phyloP scores from a whole-genome alignment of 2,329 filamentous ascomycete species.

The Calonectria honghensis region DNA sequence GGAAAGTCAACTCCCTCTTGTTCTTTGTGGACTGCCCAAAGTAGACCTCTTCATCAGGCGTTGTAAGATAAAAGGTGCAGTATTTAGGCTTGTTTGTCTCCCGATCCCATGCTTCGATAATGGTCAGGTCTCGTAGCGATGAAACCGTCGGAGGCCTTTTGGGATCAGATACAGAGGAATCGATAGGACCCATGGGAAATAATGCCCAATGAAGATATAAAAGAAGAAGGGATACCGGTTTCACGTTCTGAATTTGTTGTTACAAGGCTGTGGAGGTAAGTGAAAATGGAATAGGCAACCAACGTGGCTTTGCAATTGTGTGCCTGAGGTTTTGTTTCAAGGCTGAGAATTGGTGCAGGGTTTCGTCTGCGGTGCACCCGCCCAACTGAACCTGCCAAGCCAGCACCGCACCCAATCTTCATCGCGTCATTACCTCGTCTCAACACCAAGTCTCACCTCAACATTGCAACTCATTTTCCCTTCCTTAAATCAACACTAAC shows the following conservation, averaged over 20 bases:
- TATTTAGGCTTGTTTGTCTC: slow-evolving; percentile 34
- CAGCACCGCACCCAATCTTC: too few relatives aligned
- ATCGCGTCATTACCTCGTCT: too few relatives aligned
- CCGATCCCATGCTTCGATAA: slow-evolving; percentile 34
- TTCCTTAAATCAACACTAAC: too few relatives aligned
- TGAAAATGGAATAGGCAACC: background rate
- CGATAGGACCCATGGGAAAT: background rate
- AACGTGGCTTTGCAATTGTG: background rate
- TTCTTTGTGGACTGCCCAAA: slow-evolving; percentile 40
- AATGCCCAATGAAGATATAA: background rate
- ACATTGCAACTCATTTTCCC: too few relatives aligned
- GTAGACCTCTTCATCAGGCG: slow-evolving; percentile 32
- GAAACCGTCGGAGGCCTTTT: slow-evolving; percentile 19
- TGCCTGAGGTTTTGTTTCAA: background rate
- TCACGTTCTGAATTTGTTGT: background rate
- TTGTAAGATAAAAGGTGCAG: slow-evolving; percentile 38
- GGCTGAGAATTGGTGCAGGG: background rate
- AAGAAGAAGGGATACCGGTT: background rate
- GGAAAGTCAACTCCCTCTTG: slow-evolving; percentile 35
- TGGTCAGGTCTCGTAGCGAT: slow-evolving; percentile 29
- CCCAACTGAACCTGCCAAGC: too few relatives aligned
- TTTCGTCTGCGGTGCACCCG: too few relatives aligned
- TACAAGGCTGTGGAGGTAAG: background rate
- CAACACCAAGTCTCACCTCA: too few relatives aligned
- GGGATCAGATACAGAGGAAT: background rate